These are phyloP conservation scores for Endothia cerciana DNA, from an alignment of 2,329 filamentous ascomycete genomes.

Conservation along the genomic window DNA sequence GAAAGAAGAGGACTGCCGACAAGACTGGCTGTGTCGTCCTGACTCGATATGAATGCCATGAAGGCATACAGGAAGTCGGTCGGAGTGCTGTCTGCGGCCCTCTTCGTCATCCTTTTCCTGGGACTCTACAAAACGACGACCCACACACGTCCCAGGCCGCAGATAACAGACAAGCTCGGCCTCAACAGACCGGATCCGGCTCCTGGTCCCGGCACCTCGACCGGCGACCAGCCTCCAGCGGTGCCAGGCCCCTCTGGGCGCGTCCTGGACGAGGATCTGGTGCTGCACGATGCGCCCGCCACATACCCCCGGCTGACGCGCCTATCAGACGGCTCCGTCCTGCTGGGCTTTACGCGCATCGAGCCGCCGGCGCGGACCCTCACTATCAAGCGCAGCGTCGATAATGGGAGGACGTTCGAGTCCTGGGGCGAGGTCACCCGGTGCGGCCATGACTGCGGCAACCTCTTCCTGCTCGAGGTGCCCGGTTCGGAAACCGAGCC, in stretches of 20 bases:
- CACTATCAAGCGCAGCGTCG: constrained; percentile 47
- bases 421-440: constrained; percentile 49
- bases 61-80: background rate
- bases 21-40: background rate
- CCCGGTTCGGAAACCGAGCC: constrained; percentile 32
- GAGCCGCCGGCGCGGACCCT: constrained; percentile 43
- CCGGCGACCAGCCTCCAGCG: background rate
- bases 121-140: constrained; percentile 2
- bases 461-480: constrained; percentile 49
- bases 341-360: constrained; percentile 49
- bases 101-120: background rate
- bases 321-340: constrained; percentile 49
- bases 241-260: background rate
- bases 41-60: background rate
- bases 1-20: background rate
- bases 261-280: constrained; percentile 29
- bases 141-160: background rate
- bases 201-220: background rate
- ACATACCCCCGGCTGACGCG: constrained; percentile 53
- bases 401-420: constrained; percentile 46
- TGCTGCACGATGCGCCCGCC: constrained; percentile 41
- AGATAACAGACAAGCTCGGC: constrained; percentile 5
- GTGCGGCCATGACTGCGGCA: constrained; percentile 49
- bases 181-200: background rate
- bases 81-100: constrained; percentile 1